Percentiles rank a stretch among this genome's conserved stretches.
These are phyloP conservation scores for Coniochaeta pulveracea DNA, from an alignment of 2,329 filamentous ascomycete genomes.

Conservation along the genomic window DNA sequence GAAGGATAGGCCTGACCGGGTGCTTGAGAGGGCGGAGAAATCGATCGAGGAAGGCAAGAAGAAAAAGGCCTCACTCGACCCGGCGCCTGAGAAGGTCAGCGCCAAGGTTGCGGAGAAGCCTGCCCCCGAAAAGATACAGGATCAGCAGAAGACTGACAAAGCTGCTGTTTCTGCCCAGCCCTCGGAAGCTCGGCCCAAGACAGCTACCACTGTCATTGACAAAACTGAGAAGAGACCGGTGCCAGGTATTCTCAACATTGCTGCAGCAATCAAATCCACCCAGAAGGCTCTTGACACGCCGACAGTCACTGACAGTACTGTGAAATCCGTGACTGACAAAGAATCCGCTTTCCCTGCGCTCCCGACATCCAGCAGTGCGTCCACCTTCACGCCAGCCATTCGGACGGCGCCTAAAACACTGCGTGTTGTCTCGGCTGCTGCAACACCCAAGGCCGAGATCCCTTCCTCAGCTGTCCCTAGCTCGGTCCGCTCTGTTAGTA, in stretches of 20 bases:
- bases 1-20: conserved; percentile 8
- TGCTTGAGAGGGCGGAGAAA: conserved; percentile 8
- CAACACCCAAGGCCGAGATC: conserved; percentile 51
- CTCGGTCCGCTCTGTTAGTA: conserved; percentile 3
- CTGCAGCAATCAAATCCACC: conserved; percentile 30
- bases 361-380: conserved; percentile 32
- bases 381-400: conserved; percentile 39
- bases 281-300: conserved; percentile 19
- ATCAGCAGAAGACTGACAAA: conserved; percentile 7
- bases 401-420: conserved; percentile 52
- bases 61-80: conserved; percentile 7
- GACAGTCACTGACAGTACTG: conserved; percentile 20
- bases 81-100: conserved; percentile 8
- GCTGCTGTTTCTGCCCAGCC: background rate
- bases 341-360: conserved; percentile 38
- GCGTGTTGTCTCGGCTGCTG: conserved; percentile 57
- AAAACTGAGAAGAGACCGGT: conserved; percentile 24
- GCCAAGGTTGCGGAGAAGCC: conserved; percentile 14
- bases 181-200: background rate
- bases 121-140: conserved; percentile 6
- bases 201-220: too few relatives aligned
- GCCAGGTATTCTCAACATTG: conserved; percentile 35
- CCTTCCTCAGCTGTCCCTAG: conserved; percentile 7
- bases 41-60: conserved; percentile 4
- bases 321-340: conserved; percentile 11